Conservation (phyloP, 371 early-diverging fungal species). For the Lichtheimia hyalospora region DNA sequence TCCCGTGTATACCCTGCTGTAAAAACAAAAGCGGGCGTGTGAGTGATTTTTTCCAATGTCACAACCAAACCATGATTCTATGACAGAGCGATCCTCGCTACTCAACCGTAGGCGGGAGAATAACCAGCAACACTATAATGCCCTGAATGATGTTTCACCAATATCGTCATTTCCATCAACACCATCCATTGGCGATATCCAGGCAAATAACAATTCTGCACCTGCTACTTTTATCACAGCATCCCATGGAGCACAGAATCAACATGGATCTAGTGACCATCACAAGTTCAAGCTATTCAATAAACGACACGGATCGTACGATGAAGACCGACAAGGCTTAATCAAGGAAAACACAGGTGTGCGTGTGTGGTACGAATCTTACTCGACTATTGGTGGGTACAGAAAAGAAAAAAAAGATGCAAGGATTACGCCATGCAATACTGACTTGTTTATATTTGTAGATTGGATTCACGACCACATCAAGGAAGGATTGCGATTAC, state of each 20-base stretch:
- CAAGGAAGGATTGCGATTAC: slow-evolving; percentile 81
- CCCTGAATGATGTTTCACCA: slow-evolving; percentile 10
- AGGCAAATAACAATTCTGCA: slow-evolving; percentile 13
- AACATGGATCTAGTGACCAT: slow-evolving; percentile 1
- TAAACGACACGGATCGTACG: slow-evolving; percentile 43
- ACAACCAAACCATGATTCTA: neutral
- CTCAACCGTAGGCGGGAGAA: slow-evolving; percentile 28
- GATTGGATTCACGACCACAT: slow-evolving; percentile 94
- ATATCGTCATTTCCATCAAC: slow-evolving; percentile 6
- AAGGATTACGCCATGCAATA: neutral
- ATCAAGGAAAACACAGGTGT: slow-evolving; percentile 62
- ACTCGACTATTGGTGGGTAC: slow-evolving; percentile 67
- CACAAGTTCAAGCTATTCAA: slow-evolving; percentile 34
- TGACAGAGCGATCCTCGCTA: slow-evolving; percentile 26
- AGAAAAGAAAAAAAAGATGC: neutral
- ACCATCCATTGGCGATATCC: slow-evolving; percentile 5
- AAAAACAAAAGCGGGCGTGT: too few relatives aligned
- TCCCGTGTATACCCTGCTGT: neutral
- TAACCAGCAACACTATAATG: slow-evolving; percentile 16
- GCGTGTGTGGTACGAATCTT: slow-evolving; percentile 65
- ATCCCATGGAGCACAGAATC: slow-evolving; percentile 5
- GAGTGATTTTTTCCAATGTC: slow-evolving; percentile 1
- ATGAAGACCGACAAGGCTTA: slow-evolving; percentile 57
- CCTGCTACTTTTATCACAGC: slow-evolving; percentile 19
- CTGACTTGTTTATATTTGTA: slow-evolving; percentile 13